phyloP scores from a whole-genome alignment of 1,284 basidiomycete species.

The Ceratobasidium sp. region DNA sequence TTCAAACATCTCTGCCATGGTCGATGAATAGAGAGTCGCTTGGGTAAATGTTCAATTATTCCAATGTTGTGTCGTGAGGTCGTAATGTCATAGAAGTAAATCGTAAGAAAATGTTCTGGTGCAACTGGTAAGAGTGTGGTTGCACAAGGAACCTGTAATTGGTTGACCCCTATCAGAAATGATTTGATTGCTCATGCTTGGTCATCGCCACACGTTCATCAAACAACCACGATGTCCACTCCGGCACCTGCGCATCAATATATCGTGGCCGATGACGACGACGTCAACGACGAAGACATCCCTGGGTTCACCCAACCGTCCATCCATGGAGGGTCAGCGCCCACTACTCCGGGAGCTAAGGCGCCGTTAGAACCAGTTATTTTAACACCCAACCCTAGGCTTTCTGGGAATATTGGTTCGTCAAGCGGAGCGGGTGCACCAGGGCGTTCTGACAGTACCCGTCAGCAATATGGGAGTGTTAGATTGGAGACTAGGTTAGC shows the following conservation, averaged over 20 bases:
- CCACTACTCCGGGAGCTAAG: constrained; percentile 68
- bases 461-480: constrained; percentile 80
- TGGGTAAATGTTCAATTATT: neutral
- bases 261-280: constrained; percentile 64
- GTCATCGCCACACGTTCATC: neutral
- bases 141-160: neutral
- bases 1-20: constrained; percentile 12
- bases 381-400: constrained; percentile 47
- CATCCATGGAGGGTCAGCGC: constrained; percentile 47
- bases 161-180: constrained; percentile 27
- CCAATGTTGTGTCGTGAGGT: neutral
- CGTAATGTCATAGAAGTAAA: constrained; percentile 9
- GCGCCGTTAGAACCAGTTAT: constrained; percentile 55
- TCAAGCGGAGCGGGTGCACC: constrained; percentile 48
- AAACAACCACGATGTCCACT: constrained; percentile 25
- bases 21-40: neutral
- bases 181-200: constrained; percentile 15
- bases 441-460: constrained; percentile 49
- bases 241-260: constrained; percentile 37
- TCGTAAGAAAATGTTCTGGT: constrained; percentile 9
- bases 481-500: constrained; percentile 82
- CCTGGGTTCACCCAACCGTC: constrained; percentile 73
- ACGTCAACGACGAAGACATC: constrained; percentile 78
- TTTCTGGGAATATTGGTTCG: constrained; percentile 78
- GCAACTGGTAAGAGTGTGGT: constrained; percentile 1